Conservation (phyloP, 305 asterid species). For the Nicotiana rustica region DNA sequence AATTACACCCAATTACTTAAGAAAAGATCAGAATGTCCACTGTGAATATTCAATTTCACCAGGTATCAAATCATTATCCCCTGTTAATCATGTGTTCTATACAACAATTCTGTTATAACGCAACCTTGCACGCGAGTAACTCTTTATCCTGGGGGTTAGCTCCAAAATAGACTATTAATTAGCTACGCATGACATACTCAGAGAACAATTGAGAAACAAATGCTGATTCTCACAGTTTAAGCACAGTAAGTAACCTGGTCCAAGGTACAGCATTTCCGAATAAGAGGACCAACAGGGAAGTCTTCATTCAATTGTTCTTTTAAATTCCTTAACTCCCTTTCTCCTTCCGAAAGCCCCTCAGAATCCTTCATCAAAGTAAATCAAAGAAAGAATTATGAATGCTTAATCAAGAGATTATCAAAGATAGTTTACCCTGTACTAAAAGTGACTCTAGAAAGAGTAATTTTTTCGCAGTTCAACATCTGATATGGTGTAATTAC, state of each 20-base stretch:
- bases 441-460: slow-evolving; percentile 15
- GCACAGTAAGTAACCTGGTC: slow-evolving; percentile 73
- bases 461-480: not conserved
- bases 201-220: not conserved
- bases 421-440: not conserved
- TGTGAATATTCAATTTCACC: slow-evolving; percentile 18
- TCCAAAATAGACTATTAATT: not conserved
- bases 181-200: not conserved
- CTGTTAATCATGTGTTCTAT: slow-evolving; percentile 12
- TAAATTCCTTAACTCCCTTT: slow-evolving; percentile 72
- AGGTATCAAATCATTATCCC: slow-evolving; percentile 2
- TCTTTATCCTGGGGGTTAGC: not conserved
- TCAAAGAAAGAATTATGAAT: slow-evolving; percentile 5
- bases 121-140: not conserved
- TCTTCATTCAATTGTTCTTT: slow-evolving; percentile 79
- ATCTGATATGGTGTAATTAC: not conserved
- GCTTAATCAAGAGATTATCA: not conserved
- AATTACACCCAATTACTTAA: not conserved
- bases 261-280: slow-evolving; percentile 84
- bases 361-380: slow-evolving; percentile 63
- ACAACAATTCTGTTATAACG: not conserved
- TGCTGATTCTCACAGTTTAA: slow-evolving; percentile 15
- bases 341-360: slow-evolving; percentile 87
- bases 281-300: slow-evolving; percentile 88
- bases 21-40: not conserved